Percentiles rank a stretch among this genome's conserved stretches.
phyloP scores from a whole-genome alignment of 2,329 filamentous ascomycete species.

The Plenodomus biglobosus region DNA sequence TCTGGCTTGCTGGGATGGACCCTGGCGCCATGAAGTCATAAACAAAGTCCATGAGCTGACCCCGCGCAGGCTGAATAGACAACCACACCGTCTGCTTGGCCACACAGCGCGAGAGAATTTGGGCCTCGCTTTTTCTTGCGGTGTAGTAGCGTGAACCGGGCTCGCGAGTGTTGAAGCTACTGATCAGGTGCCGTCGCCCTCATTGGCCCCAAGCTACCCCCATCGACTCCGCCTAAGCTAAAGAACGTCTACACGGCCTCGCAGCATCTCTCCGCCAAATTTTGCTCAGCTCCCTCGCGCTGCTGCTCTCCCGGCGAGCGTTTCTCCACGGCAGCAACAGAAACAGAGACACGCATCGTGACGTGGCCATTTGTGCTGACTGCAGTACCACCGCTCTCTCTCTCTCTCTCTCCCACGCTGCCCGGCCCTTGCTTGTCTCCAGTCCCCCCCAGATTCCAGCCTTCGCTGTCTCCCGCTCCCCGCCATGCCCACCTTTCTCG shows the following conservation, averaged over 20 bases:
- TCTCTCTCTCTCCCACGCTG: constrained; percentile 5
- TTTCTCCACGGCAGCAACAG: constrained; percentile 12
- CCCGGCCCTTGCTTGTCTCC: neutral
- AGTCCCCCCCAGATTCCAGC: constrained; percentile 47
- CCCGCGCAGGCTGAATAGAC: neutral
- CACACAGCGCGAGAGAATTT: neutral
- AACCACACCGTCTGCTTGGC: constrained; percentile 6
- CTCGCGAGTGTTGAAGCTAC: neutral
- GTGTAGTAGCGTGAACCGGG: neutral
- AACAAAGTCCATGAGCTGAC: neutral
- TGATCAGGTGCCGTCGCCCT: neutral
- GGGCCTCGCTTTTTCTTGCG: neutral
- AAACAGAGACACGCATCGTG: constrained; percentile 3
- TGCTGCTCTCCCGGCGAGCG: constrained; percentile 7
- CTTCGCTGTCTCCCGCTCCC: neutral
- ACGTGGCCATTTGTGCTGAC: constrained; percentile 22
- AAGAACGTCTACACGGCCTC: neutral
- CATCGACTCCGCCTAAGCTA: neutral
- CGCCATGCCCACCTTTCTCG: constrained; percentile 88
- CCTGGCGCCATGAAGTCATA: neutral
- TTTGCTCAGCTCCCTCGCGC: constrained; percentile 15
- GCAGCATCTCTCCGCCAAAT: constrained; percentile 2
- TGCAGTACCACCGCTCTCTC: constrained; percentile 12
- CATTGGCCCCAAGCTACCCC: neutral
- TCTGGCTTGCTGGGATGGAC: neutral